A percentile compares a stretch with the other conserved stretches of the same genome.
These are phyloP conservation scores for Metarhizium rileyi DNA, from an alignment of 2,329 filamentous ascomycete genomes.

Conservation along the genomic window DNA sequence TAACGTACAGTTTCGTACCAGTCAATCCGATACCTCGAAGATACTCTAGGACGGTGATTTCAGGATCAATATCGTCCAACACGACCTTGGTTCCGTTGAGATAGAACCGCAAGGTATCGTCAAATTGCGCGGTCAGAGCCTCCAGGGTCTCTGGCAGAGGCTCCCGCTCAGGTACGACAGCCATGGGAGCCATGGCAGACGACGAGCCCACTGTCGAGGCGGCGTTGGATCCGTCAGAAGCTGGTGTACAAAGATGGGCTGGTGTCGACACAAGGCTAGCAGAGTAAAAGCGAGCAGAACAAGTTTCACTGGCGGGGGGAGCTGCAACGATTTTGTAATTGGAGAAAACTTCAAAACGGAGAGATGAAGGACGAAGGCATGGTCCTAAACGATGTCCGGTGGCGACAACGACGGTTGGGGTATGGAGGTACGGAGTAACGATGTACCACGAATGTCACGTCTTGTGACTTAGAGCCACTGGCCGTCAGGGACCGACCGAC, in stretches of 20 bases:
- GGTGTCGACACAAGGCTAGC: not conserved
- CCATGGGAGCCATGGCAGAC: constrained; percentile 43
- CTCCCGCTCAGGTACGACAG: constrained; percentile 39
- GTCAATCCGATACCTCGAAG: constrained; percentile 86
- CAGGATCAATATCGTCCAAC: constrained; percentile 80
- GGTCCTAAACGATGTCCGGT: not conserved
- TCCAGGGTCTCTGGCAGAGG: constrained; percentile 22
- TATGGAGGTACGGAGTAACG: not conserved
- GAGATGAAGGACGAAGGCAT: constrained; percentile 3
- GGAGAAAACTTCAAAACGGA: not conserved
- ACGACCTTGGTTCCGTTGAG: constrained; percentile 87
- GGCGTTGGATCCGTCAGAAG: not conserved
- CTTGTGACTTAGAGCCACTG: not conserved
- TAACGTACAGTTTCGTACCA: constrained; percentile 76
- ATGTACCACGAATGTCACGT: not conserved
- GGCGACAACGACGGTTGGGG: constrained; percentile 3
- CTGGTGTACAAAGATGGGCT: not conserved
- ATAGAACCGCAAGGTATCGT: constrained; percentile 85
- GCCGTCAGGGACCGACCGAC: not conserved
- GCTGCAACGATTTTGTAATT: constrained; percentile 2
- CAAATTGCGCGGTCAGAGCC: constrained; percentile 61
- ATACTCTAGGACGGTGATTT: constrained; percentile 87
- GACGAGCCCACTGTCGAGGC: not conserved
- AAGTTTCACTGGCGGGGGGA: not conserved
- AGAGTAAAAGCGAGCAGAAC: not conserved